These are phyloP conservation scores for Blastocystis hominis DNA, from an alignment of 352 stramenopile genomes.

Conservation along the genomic window DNA sequence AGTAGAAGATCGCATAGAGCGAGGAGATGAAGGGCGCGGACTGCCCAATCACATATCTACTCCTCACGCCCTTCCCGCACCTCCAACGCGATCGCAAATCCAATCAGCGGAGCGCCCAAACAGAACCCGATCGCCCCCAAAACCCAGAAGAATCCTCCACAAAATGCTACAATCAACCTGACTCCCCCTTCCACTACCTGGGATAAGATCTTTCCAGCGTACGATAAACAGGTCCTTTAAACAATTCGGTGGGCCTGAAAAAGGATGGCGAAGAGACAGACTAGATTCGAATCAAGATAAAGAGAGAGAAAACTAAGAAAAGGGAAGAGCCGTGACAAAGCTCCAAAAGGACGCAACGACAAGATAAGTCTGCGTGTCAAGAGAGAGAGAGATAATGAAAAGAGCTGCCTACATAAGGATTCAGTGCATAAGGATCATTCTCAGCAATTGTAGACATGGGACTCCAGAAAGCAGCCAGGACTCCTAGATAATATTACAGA, in stretches of 20 bases:
- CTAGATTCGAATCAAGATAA: neutral
- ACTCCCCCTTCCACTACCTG: neutral
- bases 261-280: conserved; percentile 14
- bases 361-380: neutral
- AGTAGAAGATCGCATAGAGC: conserved; percentile 38
- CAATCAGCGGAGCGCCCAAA: conserved; percentile 14
- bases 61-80: neutral
- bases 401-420: neutral
- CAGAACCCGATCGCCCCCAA: conserved; percentile 14
- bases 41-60: conserved; percentile 52
- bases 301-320: neutral
- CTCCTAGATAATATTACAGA: neutral
- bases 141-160: conserved; percentile 28
- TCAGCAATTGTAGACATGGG: neutral
- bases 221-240: neutral
- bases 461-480: conserved; percentile 16
- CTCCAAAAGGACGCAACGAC: conserved; percentile 10
- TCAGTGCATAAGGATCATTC: neutral
- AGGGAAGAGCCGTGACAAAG: neutral
- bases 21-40: conserved; percentile 25
- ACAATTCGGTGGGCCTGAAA: neutral
- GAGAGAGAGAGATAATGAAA: neutral
- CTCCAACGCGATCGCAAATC: conserved; percentile 9
- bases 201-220: neutral
- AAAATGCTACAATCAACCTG: neutral